phyloP scores from a whole-genome alignment of 306 rosid species.

The Corylus avellana region DNA sequence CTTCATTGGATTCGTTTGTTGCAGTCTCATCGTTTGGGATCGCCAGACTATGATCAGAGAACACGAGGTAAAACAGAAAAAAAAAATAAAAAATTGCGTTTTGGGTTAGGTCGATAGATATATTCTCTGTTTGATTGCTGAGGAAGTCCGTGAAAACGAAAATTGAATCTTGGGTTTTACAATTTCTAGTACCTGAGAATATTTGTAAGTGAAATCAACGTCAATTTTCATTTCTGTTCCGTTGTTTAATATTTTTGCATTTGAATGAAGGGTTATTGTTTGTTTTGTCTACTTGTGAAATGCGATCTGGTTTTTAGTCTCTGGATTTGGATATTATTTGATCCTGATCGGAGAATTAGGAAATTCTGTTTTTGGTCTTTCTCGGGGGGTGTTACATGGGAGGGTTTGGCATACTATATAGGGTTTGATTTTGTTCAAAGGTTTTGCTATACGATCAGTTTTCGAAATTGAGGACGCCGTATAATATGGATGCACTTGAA shows the following conservation, averaged over 20 bases:
- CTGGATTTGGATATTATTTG: constrained; percentile 1
- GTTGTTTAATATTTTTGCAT: background rate
- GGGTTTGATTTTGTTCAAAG: background rate
- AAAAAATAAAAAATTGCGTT: background rate
- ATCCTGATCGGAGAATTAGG: background rate
- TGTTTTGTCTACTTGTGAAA: background rate
- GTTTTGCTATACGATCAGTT: background rate
- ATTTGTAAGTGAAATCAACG: background rate
- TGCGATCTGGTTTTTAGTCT: constrained; percentile 27
- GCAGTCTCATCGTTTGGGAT: constrained; percentile 75
- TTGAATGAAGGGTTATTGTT: background rate
- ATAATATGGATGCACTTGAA: background rate
- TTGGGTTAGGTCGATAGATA: background rate
- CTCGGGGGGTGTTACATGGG: background rate
- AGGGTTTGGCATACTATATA: background rate
- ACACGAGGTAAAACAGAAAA: constrained; percentile 59
- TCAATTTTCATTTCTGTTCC: background rate
- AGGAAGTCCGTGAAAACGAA: background rate
- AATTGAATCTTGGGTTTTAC: background rate
- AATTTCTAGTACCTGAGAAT: background rate
- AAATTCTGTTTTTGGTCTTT: background rate
- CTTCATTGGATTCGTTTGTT: constrained; percentile 72
- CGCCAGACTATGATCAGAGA: constrained; percentile 86
- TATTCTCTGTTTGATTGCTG: constrained; percentile 15
- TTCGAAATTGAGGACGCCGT: background rate